Conservation (phyloP, 305 asterid species). For the Caryopteris hybrid region DNA sequence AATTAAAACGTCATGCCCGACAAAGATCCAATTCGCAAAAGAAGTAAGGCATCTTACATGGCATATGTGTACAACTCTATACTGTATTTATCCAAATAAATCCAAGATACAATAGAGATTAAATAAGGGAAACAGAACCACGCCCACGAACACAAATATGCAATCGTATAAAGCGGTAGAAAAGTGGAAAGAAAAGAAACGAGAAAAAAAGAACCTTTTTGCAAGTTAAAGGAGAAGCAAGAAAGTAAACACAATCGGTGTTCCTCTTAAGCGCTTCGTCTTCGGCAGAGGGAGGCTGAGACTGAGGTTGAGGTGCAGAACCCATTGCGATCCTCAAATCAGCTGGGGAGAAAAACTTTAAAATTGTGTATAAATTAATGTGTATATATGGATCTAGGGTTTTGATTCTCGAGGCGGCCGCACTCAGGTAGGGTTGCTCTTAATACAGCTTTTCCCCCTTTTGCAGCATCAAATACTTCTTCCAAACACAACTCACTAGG, state of each 20-base stretch:
- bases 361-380: not conserved
- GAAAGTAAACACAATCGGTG: slow-evolving; percentile 94
- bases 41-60: not conserved
- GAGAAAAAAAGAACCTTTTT: slow-evolving; percentile 51
- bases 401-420: slow-evolving; percentile 30
- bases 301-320: slow-evolving; percentile 32
- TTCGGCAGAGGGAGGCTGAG: slow-evolving; percentile 43
- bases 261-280: slow-evolving; percentile 78
- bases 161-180: too few relatives aligned
- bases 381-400: slow-evolving; percentile 44
- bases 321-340: slow-evolving; percentile 25
- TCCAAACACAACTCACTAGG: slow-evolving; percentile 8
- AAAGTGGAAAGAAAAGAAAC: not conserved
- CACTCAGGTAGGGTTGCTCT: slow-evolving; percentile 16
- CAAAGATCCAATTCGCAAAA: slow-evolving; percentile 21
- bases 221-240: slow-evolving; percentile 93
- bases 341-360: not conserved
- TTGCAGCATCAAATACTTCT: slow-evolving; percentile 22
- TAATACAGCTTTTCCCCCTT: slow-evolving; percentile 21
- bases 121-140: not conserved
- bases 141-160: not conserved
- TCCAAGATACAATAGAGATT: not conserved
- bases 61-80: not conserved
- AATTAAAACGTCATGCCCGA: not conserved
- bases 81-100: not conserved